Base-by-base conservation (phyloP, 345 rosid species). In the Citrus inodora region DNA sequence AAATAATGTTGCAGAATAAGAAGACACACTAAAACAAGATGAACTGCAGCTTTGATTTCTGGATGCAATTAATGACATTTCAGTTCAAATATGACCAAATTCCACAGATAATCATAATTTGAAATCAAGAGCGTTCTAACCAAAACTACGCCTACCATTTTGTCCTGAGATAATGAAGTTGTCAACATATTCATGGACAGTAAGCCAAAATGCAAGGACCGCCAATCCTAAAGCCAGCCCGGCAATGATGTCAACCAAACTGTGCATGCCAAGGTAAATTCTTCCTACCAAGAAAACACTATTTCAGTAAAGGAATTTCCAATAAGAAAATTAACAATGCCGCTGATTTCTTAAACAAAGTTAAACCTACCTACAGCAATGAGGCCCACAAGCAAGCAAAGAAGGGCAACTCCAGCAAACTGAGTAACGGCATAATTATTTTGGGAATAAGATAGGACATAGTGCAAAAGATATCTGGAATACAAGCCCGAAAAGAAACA, bases 241-340 rank as follows among this genome's bases (percentile, higher is more conserved):
- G 59, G 91, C 85, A 1, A 92, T 68, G 84, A 96, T 76, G 80
- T 96, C 99, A 11, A 94, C 78, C 81, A 90, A 83, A 82, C 98
- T 92, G 88, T 96, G 99, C 99, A 96, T 96, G 75, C 99, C 99
- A 21, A 96, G 95, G 92, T 94, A 96, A 70, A 96, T 86, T 88
- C 99, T 92, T 87, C 98, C 99, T 96, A 80, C 68, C 83, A 89
- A 85, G 80, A 38, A 89, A 80, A 88, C n/a, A 71, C 67, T 40
- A 48, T 71, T 73, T 82, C 70, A 77, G 70, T 67, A 59, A 16
- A 4, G 51, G 53, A 33, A 73, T 42, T 69, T n/a, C 67, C 48
- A 35, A 25, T 1, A 48, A 71, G 55, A 71, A 78, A 78, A 65
- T 53, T 58, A 32, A 69, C 11, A 80, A 35, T 21, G 69, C 51